phyloP scores from a whole-genome alignment of 2,329 filamentous ascomycete genomes.

The Diaporthe ilicicola region DNA sequence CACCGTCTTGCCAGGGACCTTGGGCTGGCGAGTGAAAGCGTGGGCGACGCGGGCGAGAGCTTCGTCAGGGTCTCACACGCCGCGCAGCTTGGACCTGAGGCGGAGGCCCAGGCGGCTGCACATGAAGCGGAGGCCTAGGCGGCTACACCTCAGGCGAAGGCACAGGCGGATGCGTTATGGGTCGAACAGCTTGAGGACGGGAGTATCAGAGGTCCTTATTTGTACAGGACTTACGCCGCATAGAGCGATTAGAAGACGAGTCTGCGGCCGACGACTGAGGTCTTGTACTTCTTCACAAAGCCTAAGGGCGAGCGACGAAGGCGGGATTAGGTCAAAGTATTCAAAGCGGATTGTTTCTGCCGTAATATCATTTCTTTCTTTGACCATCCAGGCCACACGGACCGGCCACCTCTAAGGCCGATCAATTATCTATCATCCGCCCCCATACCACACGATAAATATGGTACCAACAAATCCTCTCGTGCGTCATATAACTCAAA shows the following conservation, averaged over 20 bases:
- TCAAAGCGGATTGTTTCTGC: slow-evolving; percentile 14
- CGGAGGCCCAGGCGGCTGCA: not conserved
- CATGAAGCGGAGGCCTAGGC: no score
- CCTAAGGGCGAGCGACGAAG: not conserved
- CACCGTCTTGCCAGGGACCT: slow-evolving; percentile 10
- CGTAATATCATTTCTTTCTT: slow-evolving; percentile 32
- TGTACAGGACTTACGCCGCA: no score
- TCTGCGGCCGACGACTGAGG: no score
- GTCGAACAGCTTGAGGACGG: no score
- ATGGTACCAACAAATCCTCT: not conserved
- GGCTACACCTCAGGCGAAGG: no score
- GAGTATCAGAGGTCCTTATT: no score
- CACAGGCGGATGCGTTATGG: no score
- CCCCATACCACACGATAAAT: slow-evolving; percentile 15
- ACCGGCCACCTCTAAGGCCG: slow-evolving; percentile 24
- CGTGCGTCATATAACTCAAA: not conserved
- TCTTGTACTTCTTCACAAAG: no score
- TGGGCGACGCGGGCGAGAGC: slow-evolving; percentile 11
- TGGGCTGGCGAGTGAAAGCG: not conserved
- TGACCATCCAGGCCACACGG: not conserved
- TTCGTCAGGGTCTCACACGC: not conserved
- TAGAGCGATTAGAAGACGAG: no score
- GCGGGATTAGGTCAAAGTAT: not conserved
- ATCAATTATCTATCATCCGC: slow-evolving; percentile 17
- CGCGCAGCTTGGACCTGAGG: no score